Base-by-base conservation (phyloP, 768 basidiomycete genomes). In the Multifurca ochricompacta region DNA sequence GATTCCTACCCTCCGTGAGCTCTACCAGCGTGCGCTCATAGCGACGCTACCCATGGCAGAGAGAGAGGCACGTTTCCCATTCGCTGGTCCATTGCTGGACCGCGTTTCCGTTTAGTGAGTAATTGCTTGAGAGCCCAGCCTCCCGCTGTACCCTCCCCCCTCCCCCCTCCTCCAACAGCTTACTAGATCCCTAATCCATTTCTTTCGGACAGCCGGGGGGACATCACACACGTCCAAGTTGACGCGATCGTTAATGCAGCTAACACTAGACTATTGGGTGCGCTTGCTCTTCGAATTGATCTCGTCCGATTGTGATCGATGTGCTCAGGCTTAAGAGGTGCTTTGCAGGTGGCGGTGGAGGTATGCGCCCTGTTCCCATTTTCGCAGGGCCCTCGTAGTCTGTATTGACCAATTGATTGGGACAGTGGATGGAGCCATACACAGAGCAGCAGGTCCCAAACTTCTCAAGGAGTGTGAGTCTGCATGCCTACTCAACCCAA, bases 211-310 rank as follows among this genome's bases (percentile, higher is more conserved):
- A 90, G 89, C 62, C 81, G 86, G 64, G 87, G 86, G 23, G 85
- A 91, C 67, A 90, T 92, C 53, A 91, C 89, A 2, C 71, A 73
- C 52, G 65, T 91, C 19, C 73, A 81, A 48, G 70, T 86, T 10
- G 88, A 90, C 65, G 71, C 80, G 0, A 83, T 91, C 51, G 89
- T 91, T 27, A 91, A 91, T 63, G 90, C 90, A 11, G 90, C 89
- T 6, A 91, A 91, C 63, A 73, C 73, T 42, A 77, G 77, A 45
- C 71, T 92, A 32, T 70, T 84, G 44, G 89, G 89, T 87, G 37
- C 51, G 66, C 31, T 21, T 8, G 21, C 23, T 3, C 27, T 10
- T 18, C 21, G 18, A 62, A 25, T 31, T 3, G 50, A 46, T 28
- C 36, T 4, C 6, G n/a, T 23, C 13, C 46, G 23, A 31, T 27